Evolutionary conservation across 345 rosid species (phyloP).

Genomic region (Euphorbia tirucalli): DNA sequence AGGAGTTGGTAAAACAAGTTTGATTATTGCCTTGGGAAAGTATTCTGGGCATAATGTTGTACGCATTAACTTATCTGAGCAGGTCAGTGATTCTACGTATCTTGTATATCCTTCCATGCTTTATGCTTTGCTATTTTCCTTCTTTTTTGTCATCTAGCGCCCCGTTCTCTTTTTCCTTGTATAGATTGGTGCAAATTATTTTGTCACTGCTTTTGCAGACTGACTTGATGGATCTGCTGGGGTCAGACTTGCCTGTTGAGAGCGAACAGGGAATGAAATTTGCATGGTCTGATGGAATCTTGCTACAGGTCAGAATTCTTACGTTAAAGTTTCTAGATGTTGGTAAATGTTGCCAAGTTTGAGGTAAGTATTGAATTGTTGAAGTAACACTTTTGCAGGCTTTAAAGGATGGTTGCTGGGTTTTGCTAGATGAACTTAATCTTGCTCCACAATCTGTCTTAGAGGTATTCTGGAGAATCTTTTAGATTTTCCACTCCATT

Average conservation of each 20-base stretch:
- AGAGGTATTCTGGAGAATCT: constrained; percentile 46
- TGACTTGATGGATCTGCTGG: constrained; percentile 97
- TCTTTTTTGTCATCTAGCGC: background rate
- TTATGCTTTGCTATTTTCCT: background rate
- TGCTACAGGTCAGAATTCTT: constrained; percentile 60
- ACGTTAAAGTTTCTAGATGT: constrained; percentile 2
- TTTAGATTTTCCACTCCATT: background rate
- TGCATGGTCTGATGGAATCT: constrained; percentile 96
- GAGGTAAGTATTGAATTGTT: constrained; percentile 1
- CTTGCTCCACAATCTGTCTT: constrained; percentile 98
- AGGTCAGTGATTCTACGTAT: constrained; percentile 45
- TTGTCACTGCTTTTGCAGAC: constrained; percentile 53
- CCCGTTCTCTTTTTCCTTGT: background rate
- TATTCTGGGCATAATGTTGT: constrained; percentile 94
- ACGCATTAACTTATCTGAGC: constrained; percentile 94
- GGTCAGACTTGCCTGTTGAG: constrained; percentile 90
- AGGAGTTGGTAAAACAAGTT: constrained; percentile 97
- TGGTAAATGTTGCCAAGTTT: constrained; percentile 4
- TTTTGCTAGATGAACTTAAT: constrained; percentile 94
- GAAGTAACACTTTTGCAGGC: constrained; percentile 49
- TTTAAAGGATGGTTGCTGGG: constrained; percentile 93
- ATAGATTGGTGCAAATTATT: background rate
- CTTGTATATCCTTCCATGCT: background rate
- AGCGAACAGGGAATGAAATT: constrained; percentile 85
- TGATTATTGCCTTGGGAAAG: constrained; percentile 80